Conservation (phyloP, 164 flowering plant genomes). For the Magnolia changhungtana region DNA sequence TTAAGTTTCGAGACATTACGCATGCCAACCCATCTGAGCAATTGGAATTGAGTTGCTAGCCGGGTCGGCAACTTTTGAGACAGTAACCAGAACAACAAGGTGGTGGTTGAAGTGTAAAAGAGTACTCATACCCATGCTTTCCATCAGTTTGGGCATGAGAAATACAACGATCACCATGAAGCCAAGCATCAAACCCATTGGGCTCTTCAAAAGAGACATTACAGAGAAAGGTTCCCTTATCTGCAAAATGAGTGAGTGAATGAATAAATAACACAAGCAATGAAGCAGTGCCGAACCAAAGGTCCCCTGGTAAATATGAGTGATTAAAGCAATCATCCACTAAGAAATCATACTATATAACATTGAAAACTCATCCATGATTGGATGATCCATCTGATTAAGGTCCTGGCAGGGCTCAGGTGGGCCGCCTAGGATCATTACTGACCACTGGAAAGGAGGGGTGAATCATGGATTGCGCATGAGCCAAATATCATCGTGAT, state of each 20-base stretch:
- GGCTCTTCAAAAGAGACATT: constrained; percentile 85
- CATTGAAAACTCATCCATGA: too few relatives aligned
- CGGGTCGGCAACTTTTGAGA: too few relatives aligned
- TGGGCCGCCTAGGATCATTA: too few relatives aligned
- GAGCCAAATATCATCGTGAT: neutral
- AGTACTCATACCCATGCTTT: constrained; percentile 65
- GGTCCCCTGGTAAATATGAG: too few relatives aligned
- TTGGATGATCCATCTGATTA: too few relatives aligned
- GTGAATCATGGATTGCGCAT: neutral
- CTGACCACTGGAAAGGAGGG: too few relatives aligned
- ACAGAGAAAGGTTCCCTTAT: constrained; percentile 79
- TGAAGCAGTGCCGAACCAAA: neutral
- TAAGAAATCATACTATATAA: too few relatives aligned
- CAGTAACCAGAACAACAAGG: too few relatives aligned
- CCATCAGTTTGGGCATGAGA: constrained; percentile 87
- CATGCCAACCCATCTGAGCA: neutral
- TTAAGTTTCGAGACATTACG: neutral
- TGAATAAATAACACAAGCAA: neutral
- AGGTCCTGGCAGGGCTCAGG: too few relatives aligned
- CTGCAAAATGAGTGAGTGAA: constrained; percentile 39
- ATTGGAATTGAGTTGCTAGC: too few relatives aligned
- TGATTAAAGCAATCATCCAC: too few relatives aligned
- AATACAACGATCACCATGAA: constrained; percentile 90
- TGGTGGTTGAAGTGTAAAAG: too few relatives aligned
- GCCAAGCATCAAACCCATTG: constrained; percentile 98